Percentiles rank a stretch among this genome's conserved stretches.
Conservation (phyloP, 2,329 filamentous ascomycete species). For the Pestalotiopsis sp. region DNA sequence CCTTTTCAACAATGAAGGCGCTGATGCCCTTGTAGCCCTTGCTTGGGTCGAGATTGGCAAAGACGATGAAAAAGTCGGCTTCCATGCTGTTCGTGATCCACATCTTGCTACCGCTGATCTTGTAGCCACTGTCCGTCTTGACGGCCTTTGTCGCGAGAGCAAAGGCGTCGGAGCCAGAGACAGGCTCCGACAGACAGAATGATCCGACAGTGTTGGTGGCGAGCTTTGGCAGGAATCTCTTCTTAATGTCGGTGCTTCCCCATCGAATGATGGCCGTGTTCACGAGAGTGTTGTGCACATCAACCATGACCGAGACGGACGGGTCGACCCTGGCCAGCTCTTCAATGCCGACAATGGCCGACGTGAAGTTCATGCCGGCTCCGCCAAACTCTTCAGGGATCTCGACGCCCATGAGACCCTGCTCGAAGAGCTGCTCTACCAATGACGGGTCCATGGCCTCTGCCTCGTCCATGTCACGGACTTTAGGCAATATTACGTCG, state of each 20-base stretch:
- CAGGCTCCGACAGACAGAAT: constrained; percentile 91
- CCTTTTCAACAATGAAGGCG: constrained; percentile 93
- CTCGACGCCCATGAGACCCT: constrained; percentile 95
- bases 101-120: constrained; percentile 94
- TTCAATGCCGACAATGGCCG: constrained; percentile 95
- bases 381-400: constrained; percentile 97
- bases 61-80: constrained; percentile 94
- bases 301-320: constrained; percentile 90
- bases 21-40: constrained; percentile 98
- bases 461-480: constrained; percentile 95
- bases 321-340: constrained; percentile 94
- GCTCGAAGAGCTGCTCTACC: constrained; percentile 94
- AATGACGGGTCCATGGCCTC: constrained; percentile 89
- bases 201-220: constrained; percentile 89
- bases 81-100: constrained; percentile 99
- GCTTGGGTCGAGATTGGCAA: constrained; percentile 89
- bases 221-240: constrained; percentile 85
- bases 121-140: constrained; percentile 82
- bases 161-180: constrained; percentile 93
- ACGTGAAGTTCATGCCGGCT: constrained; percentile 97
- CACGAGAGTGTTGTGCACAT: constrained; percentile 97
- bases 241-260: constrained; percentile 75
- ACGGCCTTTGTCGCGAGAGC: constrained; percentile 89
- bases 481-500: constrained; percentile 86
- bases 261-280: constrained; percentile 92